Percentiles rank a stretch among this genome's conserved stretches.
Evolutionary conservation across 148 eudicot genomes (phyloP).

Genomic region (Camellia japonica): DNA sequence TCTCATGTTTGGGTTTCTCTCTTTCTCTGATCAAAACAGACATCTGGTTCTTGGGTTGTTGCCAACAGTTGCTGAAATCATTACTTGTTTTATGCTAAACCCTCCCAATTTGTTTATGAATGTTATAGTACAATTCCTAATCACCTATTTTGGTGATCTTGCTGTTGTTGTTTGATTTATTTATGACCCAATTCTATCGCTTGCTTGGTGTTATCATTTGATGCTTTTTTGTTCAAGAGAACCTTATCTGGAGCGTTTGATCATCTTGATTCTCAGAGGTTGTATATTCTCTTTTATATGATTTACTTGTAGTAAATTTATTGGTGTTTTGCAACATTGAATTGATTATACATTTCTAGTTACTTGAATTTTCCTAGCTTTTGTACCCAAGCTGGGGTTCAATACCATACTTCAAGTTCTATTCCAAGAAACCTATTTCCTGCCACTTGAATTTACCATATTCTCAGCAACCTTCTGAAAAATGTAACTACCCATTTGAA

Average conservation of each 20-base stretch:
- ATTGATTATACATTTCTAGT: not conserved
- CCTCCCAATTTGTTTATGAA: not conserved
- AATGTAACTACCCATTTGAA: not conserved
- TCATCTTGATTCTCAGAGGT: not conserved
- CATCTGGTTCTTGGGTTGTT: slow-evolving; percentile 11
- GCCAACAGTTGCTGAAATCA: not conserved
- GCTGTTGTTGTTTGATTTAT: not conserved
- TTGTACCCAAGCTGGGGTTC: not conserved
- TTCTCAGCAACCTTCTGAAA: too few relatives aligned
- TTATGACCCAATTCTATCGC: not conserved
- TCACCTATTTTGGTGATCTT: not conserved
- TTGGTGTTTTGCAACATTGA: not conserved
- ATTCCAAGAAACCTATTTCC: not conserved
- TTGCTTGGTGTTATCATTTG: not conserved
- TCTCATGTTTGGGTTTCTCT: not conserved
- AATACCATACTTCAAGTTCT: not conserved
- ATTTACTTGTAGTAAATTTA: not conserved
- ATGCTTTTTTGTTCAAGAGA: not conserved
- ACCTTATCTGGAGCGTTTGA: not conserved
- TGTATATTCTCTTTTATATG: not conserved
- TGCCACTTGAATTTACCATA: not conserved
- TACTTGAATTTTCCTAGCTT: not conserved
- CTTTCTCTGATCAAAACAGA: slow-evolving; percentile 6
- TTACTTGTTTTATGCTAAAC: not conserved
- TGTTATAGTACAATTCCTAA: not conserved